phyloP scores from a whole-genome alignment of 2,329 filamentous ascomycete genomes.

The Hypoxylon sp. region DNA sequence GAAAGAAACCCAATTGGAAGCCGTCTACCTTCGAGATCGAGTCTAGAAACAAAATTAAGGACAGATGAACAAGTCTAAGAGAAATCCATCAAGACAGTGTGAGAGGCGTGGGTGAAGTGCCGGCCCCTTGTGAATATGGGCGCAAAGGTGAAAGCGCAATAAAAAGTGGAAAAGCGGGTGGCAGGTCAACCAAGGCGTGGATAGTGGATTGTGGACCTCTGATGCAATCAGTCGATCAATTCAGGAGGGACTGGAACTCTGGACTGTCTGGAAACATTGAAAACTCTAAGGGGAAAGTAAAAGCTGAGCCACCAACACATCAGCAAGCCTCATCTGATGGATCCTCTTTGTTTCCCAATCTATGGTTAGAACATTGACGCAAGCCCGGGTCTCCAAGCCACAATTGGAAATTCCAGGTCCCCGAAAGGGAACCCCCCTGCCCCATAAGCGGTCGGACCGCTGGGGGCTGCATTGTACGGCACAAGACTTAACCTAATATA shows the following conservation, averaged over 20 bases:
- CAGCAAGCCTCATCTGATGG: slow-evolving; percentile 31
- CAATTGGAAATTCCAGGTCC: slow-evolving; percentile 9
- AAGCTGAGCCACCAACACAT: slow-evolving; percentile 39
- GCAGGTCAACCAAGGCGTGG: slow-evolving; percentile 51
- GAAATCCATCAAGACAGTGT: slow-evolving; percentile 18
- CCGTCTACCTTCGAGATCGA: slow-evolving; percentile 24
- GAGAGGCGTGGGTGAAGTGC: slow-evolving; percentile 20
- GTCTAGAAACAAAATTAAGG: slow-evolving; percentile 27
- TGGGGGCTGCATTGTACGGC: not conserved
- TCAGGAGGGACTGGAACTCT: slow-evolving; percentile 31
- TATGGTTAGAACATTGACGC: slow-evolving; percentile 13
- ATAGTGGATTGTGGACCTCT: slow-evolving; percentile 13
- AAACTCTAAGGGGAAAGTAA: not conserved
- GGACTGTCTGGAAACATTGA: not conserved
- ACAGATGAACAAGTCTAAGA: slow-evolving; percentile 28
- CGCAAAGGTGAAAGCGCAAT: slow-evolving; percentile 35
- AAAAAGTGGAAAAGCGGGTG: slow-evolving; percentile 51
- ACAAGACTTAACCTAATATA: slow-evolving; percentile 3
- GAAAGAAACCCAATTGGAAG: slow-evolving; percentile 21
- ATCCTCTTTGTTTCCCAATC: slow-evolving; percentile 5
- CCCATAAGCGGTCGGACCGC: slow-evolving; percentile 6
- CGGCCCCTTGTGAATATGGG: slow-evolving; percentile 33
- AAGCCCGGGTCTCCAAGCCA: slow-evolving; percentile 15
- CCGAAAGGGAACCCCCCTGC: slow-evolving; percentile 5
- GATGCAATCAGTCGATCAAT: slow-evolving; percentile 45